Base-by-base conservation (phyloP, 768 basidiomycete genomes). In the Amanita phalloides region DNA sequence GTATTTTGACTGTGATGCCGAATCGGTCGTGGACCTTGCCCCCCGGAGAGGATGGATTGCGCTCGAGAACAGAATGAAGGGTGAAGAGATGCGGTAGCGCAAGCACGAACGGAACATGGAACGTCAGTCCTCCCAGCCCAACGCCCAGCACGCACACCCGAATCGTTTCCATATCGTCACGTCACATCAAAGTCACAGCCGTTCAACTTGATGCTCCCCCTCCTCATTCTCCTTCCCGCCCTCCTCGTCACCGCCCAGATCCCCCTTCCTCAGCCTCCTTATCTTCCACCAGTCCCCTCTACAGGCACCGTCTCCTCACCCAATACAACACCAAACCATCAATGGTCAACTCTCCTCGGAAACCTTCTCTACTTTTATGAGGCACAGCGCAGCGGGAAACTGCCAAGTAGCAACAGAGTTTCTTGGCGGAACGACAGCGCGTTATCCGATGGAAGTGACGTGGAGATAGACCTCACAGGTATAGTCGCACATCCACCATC, bases 311-410 rank as follows among this genome's bases (percentile, higher is more conserved):
- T 72, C 39, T 57, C 71, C 14, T 74, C 80, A n/a, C 56, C 67
- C 11, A 64, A 67, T 7, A 57, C 41, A 23, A 10, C 45, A 26
- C 81, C 86, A 38, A 92, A 92, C 62, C 59, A 77, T 2, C 88
- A 92, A 62, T 95, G 92, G 90, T 76, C 82, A 4, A 84, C 73
- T 45, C 65, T 95, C 2, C 76, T 95, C 0, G 93, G 92, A 3
- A 81, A 85, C 63, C 65, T 85, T 25, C 63, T 95, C 25, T 95
- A 82, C 61, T 95, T 95, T 65, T 96, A 93, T 61, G 93, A 96
- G 55, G 91, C 84, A 1, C 93, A 96, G 61, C 75, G 93, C 17
- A 88, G 86, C 49, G 93, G 93, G 13, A 72, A 72, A 39, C 74
- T 95, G 13, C 77, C 84, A 0, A 59, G 67, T 10, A 71, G 71